Percentiles rank a stretch among this genome's conserved stretches.
phyloP scores from a whole-genome alignment of 768 basidiomycete genomes.

The Phlebiopsis flavidoalba region DNA sequence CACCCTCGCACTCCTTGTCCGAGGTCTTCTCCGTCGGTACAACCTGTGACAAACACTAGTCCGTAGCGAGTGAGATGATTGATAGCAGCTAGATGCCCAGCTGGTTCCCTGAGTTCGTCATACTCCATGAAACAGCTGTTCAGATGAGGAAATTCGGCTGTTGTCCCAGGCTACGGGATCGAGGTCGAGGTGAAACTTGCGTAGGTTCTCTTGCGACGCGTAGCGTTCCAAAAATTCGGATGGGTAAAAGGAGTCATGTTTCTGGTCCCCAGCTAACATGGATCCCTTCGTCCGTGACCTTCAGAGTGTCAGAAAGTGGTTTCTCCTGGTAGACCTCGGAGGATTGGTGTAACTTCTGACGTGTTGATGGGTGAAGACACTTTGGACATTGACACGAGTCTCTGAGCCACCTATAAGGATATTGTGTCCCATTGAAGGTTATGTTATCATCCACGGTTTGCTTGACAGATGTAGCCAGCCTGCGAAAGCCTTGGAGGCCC shows the following conservation, averaged over 20 bases:
- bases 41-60: constrained; percentile 61
- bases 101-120: constrained; percentile 36
- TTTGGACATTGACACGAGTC: constrained; percentile 73
- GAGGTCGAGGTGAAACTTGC: constrained; percentile 41
- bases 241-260: constrained; percentile 53
- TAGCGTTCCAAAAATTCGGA: constrained; percentile 45
- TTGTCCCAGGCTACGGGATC: constrained; percentile 40
- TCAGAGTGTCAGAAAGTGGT: constrained; percentile 36
- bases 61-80: constrained; percentile 70
- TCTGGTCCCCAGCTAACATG: constrained; percentile 52
- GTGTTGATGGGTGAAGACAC: constrained; percentile 74
- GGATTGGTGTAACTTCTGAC: constrained; percentile 70
- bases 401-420: constrained; percentile 71
- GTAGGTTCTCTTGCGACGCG: constrained; percentile 30
- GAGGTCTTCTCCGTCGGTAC: constrained; percentile 63
- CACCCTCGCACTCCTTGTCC: constrained; percentile 60
- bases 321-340: constrained; percentile 52
- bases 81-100: constrained; percentile 53
- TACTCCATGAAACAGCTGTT: constrained; percentile 56
- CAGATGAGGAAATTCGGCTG: constrained; percentile 28
- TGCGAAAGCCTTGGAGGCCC: neutral
- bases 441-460: neutral
- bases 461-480: neutral
- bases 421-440: constrained; percentile 15
- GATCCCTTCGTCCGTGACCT: constrained; percentile 39